A percentile compares a stretch with the other conserved stretches of the same genome.
Conservation (phyloP, 768 basidiomycete species). For the Mycena latifolia region DNA sequence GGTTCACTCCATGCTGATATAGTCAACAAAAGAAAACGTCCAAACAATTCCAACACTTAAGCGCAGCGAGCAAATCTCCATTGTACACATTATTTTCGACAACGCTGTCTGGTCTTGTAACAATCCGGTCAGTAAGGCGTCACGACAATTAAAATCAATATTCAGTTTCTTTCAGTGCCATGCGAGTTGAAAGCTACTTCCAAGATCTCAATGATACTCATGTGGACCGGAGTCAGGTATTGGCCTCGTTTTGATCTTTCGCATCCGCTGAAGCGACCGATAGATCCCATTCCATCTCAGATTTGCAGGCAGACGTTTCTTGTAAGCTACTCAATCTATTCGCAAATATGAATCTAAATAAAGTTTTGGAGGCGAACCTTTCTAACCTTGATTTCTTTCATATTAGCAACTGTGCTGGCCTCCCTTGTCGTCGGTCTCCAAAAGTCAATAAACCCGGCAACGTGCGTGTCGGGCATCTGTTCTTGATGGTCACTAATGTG, state of each 20-base stretch:
- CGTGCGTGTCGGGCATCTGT: background rate
- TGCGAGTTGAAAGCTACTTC: conserved; percentile 15
- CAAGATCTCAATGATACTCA: conserved; percentile 9
- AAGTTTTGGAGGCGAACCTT: conserved; percentile 14
- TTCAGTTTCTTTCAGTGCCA: too few species aligned
- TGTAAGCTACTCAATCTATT: conserved; percentile 4
- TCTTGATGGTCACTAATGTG: background rate
- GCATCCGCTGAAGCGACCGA: background rate
- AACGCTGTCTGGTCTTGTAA: conserved; percentile 24
- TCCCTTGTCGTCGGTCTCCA: conserved; percentile 13
- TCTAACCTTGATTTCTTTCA: conserved; percentile 6
- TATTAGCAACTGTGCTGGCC: conserved; percentile 13
- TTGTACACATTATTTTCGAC: conserved; percentile 29
- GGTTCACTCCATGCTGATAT: too few species aligned
- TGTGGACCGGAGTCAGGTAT: conserved; percentile 27
- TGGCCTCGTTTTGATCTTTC: too few species aligned
- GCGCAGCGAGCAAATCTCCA: conserved; percentile 25
- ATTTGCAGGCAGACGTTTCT: conserved; percentile 20
- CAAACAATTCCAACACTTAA: conserved; percentile 27
- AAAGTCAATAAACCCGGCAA: conserved; percentile 6
- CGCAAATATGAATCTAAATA: background rate
- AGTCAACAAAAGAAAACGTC: conserved; percentile 12
- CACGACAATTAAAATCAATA: too few species aligned
- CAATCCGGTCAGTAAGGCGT: conserved; percentile 20
- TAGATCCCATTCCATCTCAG: conserved; percentile 22